These are phyloP conservation scores for Clonostachys sp. DNA, from an alignment of 2,329 filamentous ascomycete genomes.

Conservation along the genomic window DNA sequence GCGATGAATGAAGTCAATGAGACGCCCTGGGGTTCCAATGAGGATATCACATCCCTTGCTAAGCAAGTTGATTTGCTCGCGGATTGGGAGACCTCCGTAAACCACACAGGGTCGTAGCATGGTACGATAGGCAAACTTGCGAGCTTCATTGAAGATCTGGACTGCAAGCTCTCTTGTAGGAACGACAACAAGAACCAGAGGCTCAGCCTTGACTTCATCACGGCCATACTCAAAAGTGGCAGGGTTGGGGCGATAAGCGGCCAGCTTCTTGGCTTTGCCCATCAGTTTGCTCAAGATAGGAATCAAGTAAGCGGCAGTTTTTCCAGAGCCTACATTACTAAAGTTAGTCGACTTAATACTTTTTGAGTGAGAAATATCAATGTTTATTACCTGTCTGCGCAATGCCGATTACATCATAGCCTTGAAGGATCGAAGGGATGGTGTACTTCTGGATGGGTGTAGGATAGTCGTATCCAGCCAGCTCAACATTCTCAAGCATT, in stretches of 20 bases:
- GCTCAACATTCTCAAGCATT: conserved; percentile 71
- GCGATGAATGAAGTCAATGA: conserved; percentile 77
- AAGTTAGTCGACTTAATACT: neutral
- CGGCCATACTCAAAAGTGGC: conserved; percentile 44
- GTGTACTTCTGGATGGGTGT: conserved; percentile 87
- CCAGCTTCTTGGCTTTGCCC: conserved; percentile 90
- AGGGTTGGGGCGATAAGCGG: conserved; percentile 69
- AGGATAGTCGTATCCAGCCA: conserved; percentile 66
- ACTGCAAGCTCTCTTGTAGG: conserved; percentile 88
- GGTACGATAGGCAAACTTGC: conserved; percentile 88
- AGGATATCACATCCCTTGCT: conserved; percentile 84
- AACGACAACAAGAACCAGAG: conserved; percentile 77
- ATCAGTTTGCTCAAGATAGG: conserved; percentile 88
- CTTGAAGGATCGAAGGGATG: conserved; percentile 72
- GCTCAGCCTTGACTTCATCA: conserved; percentile 67
- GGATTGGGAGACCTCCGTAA: conserved; percentile 78
- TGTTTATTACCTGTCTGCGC: conserved; percentile 78
- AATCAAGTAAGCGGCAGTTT: conserved; percentile 89
- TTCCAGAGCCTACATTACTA: conserved; percentile 71
- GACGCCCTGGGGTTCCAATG: conserved; percentile 81
- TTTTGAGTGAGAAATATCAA: neutral
- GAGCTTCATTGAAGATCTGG: conserved; percentile 92
- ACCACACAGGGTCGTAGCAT: conserved; percentile 89
- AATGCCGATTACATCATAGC: conserved; percentile 80
- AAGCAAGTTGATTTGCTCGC: conserved; percentile 68